Base-by-base conservation (phyloP, 2,329 filamentous ascomycete genomes). In the Claviceps sp. region DNA sequence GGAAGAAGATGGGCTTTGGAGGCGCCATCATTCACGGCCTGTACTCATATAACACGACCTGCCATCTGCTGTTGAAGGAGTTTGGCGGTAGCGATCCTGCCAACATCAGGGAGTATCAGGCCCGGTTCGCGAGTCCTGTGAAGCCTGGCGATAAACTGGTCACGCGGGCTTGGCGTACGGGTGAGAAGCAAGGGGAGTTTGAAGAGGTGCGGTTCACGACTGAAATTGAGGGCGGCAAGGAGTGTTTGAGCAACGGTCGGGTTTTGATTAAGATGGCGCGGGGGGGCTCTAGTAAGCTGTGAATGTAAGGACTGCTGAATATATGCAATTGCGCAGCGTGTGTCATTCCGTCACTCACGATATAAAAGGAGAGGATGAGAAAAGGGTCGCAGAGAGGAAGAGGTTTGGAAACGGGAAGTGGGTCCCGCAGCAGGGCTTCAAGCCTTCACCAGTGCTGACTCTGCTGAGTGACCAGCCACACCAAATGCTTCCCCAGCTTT, bases 11-110 rank as follows among this genome's bases (percentile, higher is more conserved):
- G 87, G 89, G 90, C 55, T 95, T 95, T 60, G 87, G 88, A 30
- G 89, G 89, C 38, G 75, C 81, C 59, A 95, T 95, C 67, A 86
- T 95, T 66, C 89, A 95, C 70, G 90, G 90, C 19, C 74, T 95
- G 46, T 95, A 84, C 72, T 87, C 82, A 60, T 95, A 87, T 84
- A 95, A 95, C 71, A 80, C 79, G 53, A 79, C 86, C 2, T 80
- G 79, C 16, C 87, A 91, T 62, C 82, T 78, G 30, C 72, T 95
- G 54, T 72, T 95, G 52, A 78, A 85, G 67, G 71, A 77, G 41
- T 73, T 95, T 19, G 89, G 88, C 46, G 84, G 77, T 47, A 85
- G 84, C 65, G 80, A 95, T 63, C 86, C 89, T 1, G 78, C 78
- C 58, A 94, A 91, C 62, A 74, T 96, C 59, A 87, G 81, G 70